Evolutionary conservation across 805 yeast species (phyloP).

Genomic region (Lachancea dasiensis): DNA sequence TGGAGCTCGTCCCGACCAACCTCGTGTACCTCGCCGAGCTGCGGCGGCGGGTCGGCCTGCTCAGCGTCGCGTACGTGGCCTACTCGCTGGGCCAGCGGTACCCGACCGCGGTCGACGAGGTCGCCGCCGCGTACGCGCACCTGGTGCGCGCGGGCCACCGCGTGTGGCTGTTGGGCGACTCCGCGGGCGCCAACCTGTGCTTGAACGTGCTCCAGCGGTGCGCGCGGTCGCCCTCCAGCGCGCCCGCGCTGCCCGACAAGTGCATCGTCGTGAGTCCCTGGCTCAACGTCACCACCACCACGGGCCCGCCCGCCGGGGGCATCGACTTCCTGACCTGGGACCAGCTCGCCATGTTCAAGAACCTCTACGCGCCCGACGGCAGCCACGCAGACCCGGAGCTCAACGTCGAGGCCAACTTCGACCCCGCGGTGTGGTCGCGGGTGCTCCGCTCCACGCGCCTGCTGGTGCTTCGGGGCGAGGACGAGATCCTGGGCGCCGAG

Average conservation of each 20-base stretch:
- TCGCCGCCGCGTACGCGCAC: slow-evolving; percentile 8
- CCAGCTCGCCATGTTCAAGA: slow-evolving; percentile 11
- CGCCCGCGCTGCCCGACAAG: slow-evolving; percentile 14
- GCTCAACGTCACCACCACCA: slow-evolving; percentile 20
- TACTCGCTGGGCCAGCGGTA: slow-evolving; percentile 15
- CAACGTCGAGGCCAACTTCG: slow-evolving; percentile 19
- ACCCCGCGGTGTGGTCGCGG: slow-evolving; percentile 13
- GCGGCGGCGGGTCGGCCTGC: slow-evolving; percentile 11
- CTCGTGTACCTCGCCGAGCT: slow-evolving; percentile 15
- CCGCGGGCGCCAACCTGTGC: slow-evolving; percentile 25
- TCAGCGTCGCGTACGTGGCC: slow-evolving; percentile 17
- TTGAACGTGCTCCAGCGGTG: slow-evolving; percentile 16
- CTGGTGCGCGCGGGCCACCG: slow-evolving; percentile 10
- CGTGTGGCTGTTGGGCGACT: slow-evolving; percentile 23
- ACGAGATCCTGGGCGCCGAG: slow-evolving; percentile 20
- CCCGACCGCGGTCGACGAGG: slow-evolving; percentile 10
- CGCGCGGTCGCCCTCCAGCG: slow-evolving; percentile 2
- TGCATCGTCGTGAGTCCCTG: slow-evolving; percentile 26
- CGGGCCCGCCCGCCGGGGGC: slow-evolving; percentile 5
- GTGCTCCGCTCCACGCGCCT: slow-evolving; percentile 12
- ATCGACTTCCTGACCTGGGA: slow-evolving; percentile 15
- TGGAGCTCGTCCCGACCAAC: slow-evolving; percentile 14
- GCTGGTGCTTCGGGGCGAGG: slow-evolving; percentile 19
- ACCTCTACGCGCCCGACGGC: slow-evolving; percentile 6
- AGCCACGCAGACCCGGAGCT: slow-evolving; percentile 13